These are phyloP conservation scores for Globisporangium radiosum DNA, from an alignment of 352 stramenopile genomes.

Conservation along the genomic window DNA sequence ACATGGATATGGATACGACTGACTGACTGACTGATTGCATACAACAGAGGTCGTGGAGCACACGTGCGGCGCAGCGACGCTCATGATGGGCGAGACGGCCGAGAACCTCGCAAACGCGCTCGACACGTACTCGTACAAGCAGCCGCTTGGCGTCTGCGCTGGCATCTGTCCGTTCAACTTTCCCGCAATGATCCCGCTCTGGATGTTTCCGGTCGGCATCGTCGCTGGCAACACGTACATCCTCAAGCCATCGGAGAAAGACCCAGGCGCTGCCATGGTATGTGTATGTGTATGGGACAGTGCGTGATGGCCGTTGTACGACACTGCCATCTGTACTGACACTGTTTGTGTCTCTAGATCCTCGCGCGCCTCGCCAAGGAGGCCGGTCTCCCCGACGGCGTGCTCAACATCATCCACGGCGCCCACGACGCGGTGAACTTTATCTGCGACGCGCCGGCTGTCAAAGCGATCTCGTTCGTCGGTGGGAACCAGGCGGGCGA, in stretches of 20 bases:
- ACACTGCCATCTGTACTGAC: neutral
- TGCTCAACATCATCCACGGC: conserved; percentile 94
- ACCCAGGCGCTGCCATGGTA: conserved; percentile 84
- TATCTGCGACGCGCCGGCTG: conserved; percentile 91
- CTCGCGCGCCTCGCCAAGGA: conserved; percentile 90
- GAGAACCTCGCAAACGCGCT: conserved; percentile 89
- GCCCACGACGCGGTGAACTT: conserved; percentile 91
- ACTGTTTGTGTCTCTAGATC: conserved; percentile 33
- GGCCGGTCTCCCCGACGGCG: conserved; percentile 90
- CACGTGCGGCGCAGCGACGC: conserved; percentile 62
- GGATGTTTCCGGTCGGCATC: conserved; percentile 86
- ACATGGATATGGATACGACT: no score
- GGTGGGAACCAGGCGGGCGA: conserved; percentile 90
- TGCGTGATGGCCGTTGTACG: no score
- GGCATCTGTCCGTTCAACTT: conserved; percentile 95
- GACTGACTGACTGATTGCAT: neutral
- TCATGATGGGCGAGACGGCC: conserved; percentile 95
- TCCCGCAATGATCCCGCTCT: conserved; percentile 96
- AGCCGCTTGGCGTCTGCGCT: conserved; percentile 92
- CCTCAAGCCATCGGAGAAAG: conserved; percentile 95
- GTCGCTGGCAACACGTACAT: conserved; percentile 96
- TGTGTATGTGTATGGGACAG: neutral
- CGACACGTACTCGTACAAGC: conserved; percentile 95
- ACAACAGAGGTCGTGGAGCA: conserved; percentile 61
- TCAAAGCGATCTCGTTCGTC: conserved; percentile 97